phyloP scores from a whole-genome alignment of 129 eudicot species.

The Lactuca sativa region DNA sequence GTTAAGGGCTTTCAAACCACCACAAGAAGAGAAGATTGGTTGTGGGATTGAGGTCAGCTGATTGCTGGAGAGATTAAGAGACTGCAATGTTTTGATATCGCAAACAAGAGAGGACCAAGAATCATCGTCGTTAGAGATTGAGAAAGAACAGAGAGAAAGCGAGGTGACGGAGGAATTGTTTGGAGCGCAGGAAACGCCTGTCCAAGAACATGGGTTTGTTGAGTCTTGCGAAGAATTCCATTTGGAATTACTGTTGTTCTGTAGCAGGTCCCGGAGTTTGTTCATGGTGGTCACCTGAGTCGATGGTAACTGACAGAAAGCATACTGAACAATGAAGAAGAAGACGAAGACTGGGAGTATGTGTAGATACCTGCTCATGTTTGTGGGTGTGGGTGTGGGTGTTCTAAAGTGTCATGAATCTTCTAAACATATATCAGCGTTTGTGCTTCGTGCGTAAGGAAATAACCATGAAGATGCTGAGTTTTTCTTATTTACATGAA shows the following conservation, averaged over 20 bases:
- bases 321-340: constrained; percentile 29
- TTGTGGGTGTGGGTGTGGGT: not conserved
- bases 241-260: constrained; percentile 18
- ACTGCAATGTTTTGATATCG: constrained; percentile 38
- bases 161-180: constrained; percentile 32
- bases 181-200: constrained; percentile 50
- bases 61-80: constrained; percentile 65
- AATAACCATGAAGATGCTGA: not conserved
- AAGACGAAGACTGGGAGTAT: constrained; percentile 3
- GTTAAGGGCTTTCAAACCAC: constrained; percentile 52
- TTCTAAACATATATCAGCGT: not conserved
- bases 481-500: not conserved
- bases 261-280: constrained; percentile 42
- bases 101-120: constrained; percentile 62
- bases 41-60: constrained; percentile 42
- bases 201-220: constrained; percentile 75
- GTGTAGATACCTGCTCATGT: constrained; percentile 33
- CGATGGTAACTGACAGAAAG: constrained; percentile 45
- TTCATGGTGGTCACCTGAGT: constrained; percentile 51
- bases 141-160: constrained; percentile 42
- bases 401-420: not conserved
- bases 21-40: constrained; percentile 45
- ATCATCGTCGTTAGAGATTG: constrained; percentile 27
- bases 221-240: constrained; percentile 36
- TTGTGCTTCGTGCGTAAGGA: not conserved